Base-by-base conservation (phyloP, 805 yeast genomes). In the Candida peoriensis region DNA sequence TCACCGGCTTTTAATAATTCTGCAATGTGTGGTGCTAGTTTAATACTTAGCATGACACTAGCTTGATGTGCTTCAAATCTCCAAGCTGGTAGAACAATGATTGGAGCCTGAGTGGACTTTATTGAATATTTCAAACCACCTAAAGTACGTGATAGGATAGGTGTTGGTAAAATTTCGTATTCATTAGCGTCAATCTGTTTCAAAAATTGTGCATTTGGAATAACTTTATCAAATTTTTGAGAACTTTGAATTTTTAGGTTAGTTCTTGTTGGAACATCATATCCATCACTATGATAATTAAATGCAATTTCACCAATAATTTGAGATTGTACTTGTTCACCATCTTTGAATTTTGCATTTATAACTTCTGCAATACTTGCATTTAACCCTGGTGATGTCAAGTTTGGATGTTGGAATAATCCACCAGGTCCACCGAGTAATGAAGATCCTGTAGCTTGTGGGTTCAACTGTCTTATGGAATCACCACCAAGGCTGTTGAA, bases 301-400 rank as follows among this genome's bases (percentile, higher is more conserved):
- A 88, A 74, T 0, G 96, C 95, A 46, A 89, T 67, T 61, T 90
- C 97, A 34, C 97, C 97, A 36, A 81, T 70, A 10, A 80, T 68
- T 52, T 80, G 78, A 7, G 86, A 72, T 23, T 74, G 70, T 10
- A 59, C 56, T 24, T 79, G 62, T 28, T 61, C 60, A 14, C 94
- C 95, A 50, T 80, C 85, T 43, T 73, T 76, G 58, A 79, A 79
- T 14, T 72, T 69, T 5, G 87, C 95, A 53, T 77, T 80, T 43
- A 86, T 67, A 10, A 83, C 78, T 61, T 90, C 97, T n/a, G 93
- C 89, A 43, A 88, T 65, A 30, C 94, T 81, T 3, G 89, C 78
- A 48, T 81, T 85, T 46, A 90, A 64, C 3, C 93, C 94, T n/a
- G 76, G 71, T 29, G 50, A 39, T 11, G 71, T 61, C 47, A 68